Evolutionary conservation across 352 stramenopile genomes (phyloP), one percentile per base, ranked within the genome.

Genomic region (Phytophthora sojae): DNA sequence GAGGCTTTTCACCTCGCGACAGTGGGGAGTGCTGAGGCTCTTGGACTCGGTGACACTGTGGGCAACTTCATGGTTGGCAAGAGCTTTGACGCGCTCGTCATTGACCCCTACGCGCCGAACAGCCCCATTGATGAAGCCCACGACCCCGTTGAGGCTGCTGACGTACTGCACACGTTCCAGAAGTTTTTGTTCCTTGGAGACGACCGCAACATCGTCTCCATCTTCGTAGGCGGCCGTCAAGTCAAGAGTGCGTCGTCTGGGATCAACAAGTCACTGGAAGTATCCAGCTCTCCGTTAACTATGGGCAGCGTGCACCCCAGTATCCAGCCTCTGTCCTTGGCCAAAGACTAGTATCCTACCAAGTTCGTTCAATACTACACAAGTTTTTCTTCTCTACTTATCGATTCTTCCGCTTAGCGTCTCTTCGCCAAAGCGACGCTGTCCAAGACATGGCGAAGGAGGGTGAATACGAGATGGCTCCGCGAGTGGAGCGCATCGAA

Each of bases 1-100:
- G 90, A 98, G 71, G 94, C 88, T 4, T 98, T 98, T 67, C 87
- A 97, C 61, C 73, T 98, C 23, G 95, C 95, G 7, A 98, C 95
- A 3, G 62, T 96, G 9, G 95, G 95, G 5, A 89, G 93, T 44
- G 95, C 93, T 3, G 76, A 95, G 37, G 83, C 82, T 0, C 73
- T 98, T 1, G 89, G 86, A 5, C 78, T 98, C 17, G 76, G 82
- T 1, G 80, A 97, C 39, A 86, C 73, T 6, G 73, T 98, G 0
- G 95, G 95, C 67, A 97, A 97, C 66, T 98, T 98, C 64, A 54
- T 76, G 45, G 69, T 81, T 19, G 94, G 92, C 45, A 98, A 98
- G 61, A 79, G 94, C 55, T 97, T 98, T 54, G 95, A 98, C 59
- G 95, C 95, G 12, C 77, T 98, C 0, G 80, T 98, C 0, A 76